Evolutionary conservation across 345 rosid genomes (phyloP), one percentile per base, ranked within the genome.

Genomic region (Citrus australasica): DNA sequence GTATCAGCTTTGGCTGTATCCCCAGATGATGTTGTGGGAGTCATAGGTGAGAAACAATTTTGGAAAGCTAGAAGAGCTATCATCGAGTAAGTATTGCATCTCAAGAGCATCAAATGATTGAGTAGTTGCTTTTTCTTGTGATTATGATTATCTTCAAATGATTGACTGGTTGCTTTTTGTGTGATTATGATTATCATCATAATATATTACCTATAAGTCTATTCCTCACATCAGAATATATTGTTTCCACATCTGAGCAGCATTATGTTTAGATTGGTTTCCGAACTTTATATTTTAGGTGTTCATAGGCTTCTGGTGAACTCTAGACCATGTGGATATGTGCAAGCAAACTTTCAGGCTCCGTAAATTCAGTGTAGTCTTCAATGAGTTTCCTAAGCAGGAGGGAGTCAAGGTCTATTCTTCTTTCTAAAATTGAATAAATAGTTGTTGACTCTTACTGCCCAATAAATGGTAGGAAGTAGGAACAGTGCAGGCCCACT

Each of bases 21-120:
- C 37, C 89, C 98, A 33, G 89, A 88, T 80, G 89, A 90, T 78
- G 84, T 93, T 40, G 88, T 87, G 3, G 87, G 87, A 81, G 48
- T 84, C 51, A 85, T 95, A 19, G 98, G 98, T 64, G 88, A 90
- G 79, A 88, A 89, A 66, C 88, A 79, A 77, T 95, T 93, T 75
- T 89, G 90, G 97, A 86, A 89, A 79, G 89, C 89, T 21, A 89
- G 97, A 87, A 83, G 85, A 76, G 89, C 84, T 61, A 88, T 95
- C 78, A 84, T 87, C 84, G 82, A 88, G 98, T 94, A 90, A 89
- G 92, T 83, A 63, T 66, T 58, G 79, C 67, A 37, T 63, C 73
- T 58, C 56, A 53, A 71, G 46, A 30, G 35, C 61, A 33, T 75
- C 27, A 65, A 17, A 70, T 14, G 25, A 48, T 70, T 28, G 32